These are phyloP conservation scores for Ajuga reptans DNA, from an alignment of 305 asterid genomes.

Conservation along the genomic window DNA sequence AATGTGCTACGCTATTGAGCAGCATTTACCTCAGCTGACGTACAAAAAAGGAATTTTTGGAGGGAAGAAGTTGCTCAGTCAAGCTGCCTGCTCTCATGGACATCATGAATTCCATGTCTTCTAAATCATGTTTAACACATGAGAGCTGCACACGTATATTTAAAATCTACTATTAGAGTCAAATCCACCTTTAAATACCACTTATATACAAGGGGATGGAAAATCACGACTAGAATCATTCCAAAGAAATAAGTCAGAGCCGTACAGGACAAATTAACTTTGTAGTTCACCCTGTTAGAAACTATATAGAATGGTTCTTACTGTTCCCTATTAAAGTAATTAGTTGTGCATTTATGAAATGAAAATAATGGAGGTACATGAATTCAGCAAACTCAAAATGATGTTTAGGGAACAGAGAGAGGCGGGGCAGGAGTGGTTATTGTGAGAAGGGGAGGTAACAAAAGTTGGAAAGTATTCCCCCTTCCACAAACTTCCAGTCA, in stretches of 20 bases:
- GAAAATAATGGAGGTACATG: background rate
- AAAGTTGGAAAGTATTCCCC: background rate
- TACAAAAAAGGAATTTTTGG: constrained; percentile 69
- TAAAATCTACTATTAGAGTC: constrained; percentile 5
- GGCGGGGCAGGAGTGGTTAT: background rate
- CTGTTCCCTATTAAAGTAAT: background rate
- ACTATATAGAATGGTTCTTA: background rate
- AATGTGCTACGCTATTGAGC: constrained; percentile 6
- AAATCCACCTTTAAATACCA: constrained; percentile 14
- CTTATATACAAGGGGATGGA: background rate
- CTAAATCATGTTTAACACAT: constrained; percentile 68
- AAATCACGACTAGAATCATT: no score
- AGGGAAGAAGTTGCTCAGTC: constrained; percentile 91
- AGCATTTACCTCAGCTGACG: constrained; percentile 71
- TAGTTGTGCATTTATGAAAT: background rate
- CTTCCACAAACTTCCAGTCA: background rate
- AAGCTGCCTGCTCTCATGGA: constrained; percentile 79
- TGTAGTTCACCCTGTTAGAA: background rate
- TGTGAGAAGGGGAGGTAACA: background rate
- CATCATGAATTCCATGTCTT: constrained; percentile 93
- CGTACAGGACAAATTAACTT: constrained; percentile 1
- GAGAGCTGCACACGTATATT: constrained; percentile 59
- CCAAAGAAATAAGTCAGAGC: no score
- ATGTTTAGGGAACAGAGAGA: background rate
- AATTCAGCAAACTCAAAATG: background rate